Conservation (phyloP, 2,329 filamentous ascomycete species). For the Calonectria pteridis region DNA sequence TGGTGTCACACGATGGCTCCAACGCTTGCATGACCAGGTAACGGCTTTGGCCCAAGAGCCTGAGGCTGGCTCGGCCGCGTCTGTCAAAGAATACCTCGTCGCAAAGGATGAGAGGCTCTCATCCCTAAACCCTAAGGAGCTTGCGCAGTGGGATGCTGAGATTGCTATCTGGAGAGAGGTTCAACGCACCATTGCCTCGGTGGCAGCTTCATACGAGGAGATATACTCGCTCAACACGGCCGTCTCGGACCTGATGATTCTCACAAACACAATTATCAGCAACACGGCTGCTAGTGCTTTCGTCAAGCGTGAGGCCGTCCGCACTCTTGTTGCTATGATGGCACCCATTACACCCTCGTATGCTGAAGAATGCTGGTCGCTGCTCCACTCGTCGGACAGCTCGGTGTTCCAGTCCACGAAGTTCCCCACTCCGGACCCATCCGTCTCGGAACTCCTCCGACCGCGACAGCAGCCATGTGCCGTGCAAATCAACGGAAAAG, state of each 20-base stretch:
- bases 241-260: constrained; percentile 83
- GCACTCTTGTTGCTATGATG: constrained; percentile 76
- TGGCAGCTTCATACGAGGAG: constrained; percentile 76
- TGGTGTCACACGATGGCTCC: constrained; percentile 85
- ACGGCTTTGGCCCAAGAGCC: constrained; percentile 34
- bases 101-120: constrained; percentile 46
- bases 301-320: constrained; percentile 63
- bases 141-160: constrained; percentile 60
- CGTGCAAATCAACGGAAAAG: constrained; percentile 85
- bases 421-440: constrained; percentile 71
- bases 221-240: constrained; percentile 86
- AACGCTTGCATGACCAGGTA: constrained; percentile 73
- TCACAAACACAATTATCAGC: constrained; percentile 77
- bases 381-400: constrained; percentile 57
- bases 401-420: constrained; percentile 60
- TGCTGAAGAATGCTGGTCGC: constrained; percentile 83
- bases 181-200: constrained; percentile 75
- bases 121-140: constrained; percentile 48
- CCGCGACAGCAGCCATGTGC: constrained; percentile 68
- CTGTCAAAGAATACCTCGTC: constrained; percentile 53
- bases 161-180: constrained; percentile 71
- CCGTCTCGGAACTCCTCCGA: constrained; percentile 61
- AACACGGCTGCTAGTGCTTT: constrained; percentile 53
- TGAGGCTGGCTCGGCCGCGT: not conserved
- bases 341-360: constrained; percentile 86